Evolutionary conservation across 2,329 filamentous ascomycete species (phyloP).

Genomic region (Colletotrichum kahawae): DNA sequence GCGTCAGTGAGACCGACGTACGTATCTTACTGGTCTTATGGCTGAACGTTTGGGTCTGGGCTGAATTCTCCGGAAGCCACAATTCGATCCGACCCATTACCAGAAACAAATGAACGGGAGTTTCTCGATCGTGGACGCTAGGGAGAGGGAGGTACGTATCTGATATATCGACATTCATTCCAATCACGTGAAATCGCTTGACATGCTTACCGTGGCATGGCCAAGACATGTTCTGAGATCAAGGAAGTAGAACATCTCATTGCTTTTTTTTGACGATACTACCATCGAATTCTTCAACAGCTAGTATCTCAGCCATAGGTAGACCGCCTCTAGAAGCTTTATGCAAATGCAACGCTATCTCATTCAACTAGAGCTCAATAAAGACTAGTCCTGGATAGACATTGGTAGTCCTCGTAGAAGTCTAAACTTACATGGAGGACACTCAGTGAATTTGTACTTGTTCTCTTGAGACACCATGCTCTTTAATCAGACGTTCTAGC

Average conservation of each 20-base stretch:
- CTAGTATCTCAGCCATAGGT: background rate
- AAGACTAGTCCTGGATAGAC: background rate
- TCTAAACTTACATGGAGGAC: background rate
- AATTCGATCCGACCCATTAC: background rate
- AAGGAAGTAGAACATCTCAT: background rate
- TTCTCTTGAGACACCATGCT: background rate
- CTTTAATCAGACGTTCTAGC: background rate
- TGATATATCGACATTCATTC: background rate
- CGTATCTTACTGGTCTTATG: background rate
- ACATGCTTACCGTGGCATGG: fast-evolving
- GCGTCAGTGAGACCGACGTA: background rate
- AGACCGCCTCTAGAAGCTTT: background rate
- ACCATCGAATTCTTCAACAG: background rate
- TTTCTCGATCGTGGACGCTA: background rate
- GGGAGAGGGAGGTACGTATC: background rate
- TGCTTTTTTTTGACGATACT: background rate
- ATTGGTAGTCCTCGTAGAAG: fast-evolving
- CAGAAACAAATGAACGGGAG: background rate
- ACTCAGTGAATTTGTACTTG: background rate
- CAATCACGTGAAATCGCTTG: background rate
- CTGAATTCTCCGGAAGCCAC: background rate
- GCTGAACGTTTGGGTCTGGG: background rate
- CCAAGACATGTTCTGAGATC: fast-evolving
- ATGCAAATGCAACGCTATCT: background rate
- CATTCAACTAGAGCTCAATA: background rate